Conservation (phyloP, 768 basidiomycete species). For the Trametes coccinea region DNA sequence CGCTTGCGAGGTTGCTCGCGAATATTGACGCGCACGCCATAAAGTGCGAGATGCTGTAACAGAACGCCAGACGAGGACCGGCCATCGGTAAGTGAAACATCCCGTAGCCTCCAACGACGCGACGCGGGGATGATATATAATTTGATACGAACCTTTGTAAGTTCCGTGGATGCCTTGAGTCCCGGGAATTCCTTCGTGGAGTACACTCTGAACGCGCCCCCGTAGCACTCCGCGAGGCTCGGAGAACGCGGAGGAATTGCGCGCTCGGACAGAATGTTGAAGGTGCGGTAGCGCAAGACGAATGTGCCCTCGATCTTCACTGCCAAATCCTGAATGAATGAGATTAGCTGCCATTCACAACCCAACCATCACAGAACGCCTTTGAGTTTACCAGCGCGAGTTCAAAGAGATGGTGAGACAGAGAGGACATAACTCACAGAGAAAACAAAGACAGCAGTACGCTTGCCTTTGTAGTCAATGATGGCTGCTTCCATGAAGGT, state of each 20-base stretch:
- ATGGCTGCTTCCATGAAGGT: conserved; percentile 42
- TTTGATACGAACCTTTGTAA: conserved; percentile 54
- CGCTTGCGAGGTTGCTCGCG: conserved; percentile 59
- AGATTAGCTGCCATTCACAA: too few species aligned
- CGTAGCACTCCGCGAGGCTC: conserved; percentile 65
- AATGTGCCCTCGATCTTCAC: conserved; percentile 69
- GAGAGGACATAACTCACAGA: conserved; percentile 43
- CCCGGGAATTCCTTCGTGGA: conserved; percentile 75
- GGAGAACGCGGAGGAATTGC: conserved; percentile 37
- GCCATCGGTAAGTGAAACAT: neutral
- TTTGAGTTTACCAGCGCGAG: too few species aligned
- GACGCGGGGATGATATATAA: neutral
- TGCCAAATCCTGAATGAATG: conserved; percentile 56
- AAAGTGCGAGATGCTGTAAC: conserved; percentile 50
- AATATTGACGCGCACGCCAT: conserved; percentile 59
- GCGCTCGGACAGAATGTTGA: conserved; percentile 55
- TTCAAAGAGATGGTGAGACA: neutral
- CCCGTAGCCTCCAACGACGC: too few species aligned
- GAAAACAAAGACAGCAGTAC: conserved; percentile 62
- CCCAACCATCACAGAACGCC: too few species aligned
- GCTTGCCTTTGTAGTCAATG: conserved; percentile 48
- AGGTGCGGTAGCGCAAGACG: conserved; percentile 64
- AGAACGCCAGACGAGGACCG: too few species aligned
- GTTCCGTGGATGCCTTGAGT: conserved; percentile 60
- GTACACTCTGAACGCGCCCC: conserved; percentile 63